Conservation (phyloP, 176 grass and related monocot species). For the Hordeum marinum region DNA sequence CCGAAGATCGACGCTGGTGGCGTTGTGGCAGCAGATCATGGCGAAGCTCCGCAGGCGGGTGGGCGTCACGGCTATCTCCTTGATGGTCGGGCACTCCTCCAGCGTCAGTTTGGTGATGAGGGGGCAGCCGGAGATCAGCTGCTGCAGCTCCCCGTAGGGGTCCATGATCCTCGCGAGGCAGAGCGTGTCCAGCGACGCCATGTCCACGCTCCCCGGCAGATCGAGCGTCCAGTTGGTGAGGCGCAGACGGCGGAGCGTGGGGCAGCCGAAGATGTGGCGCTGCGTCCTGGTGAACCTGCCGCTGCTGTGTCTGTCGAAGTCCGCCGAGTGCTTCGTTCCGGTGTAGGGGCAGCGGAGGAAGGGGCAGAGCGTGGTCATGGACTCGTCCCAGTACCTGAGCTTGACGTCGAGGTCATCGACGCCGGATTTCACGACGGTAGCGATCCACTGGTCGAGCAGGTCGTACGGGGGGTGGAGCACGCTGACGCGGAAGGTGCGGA, state of each 20-base stretch:
- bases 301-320: neutral
- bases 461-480: neutral
- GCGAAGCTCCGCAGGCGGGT: neutral
- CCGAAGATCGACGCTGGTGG: neutral
- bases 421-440: neutral
- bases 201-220: neutral
- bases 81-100: conserved; percentile 6
- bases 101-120: neutral
- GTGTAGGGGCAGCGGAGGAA: neutral
- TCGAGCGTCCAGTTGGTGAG: neutral
- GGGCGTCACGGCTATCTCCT: neutral
- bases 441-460: neutral
- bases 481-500: neutral
- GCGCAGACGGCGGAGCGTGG: neutral
- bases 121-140: neutral
- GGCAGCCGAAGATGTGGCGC: neutral
- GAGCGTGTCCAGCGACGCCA: neutral
- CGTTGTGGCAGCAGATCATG: conserved; percentile 16
- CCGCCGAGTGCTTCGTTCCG: neutral
- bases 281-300: neutral
- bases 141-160: neutral
- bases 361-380: neutral
- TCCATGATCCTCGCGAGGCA: neutral
- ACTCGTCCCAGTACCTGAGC: neutral
- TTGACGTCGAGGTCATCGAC: neutral